A percentile compares a stretch with the other conserved stretches of the same genome.
Conservation (phyloP, 2,329 filamentous ascomycete genomes). For the Cladosporium sp. region DNA sequence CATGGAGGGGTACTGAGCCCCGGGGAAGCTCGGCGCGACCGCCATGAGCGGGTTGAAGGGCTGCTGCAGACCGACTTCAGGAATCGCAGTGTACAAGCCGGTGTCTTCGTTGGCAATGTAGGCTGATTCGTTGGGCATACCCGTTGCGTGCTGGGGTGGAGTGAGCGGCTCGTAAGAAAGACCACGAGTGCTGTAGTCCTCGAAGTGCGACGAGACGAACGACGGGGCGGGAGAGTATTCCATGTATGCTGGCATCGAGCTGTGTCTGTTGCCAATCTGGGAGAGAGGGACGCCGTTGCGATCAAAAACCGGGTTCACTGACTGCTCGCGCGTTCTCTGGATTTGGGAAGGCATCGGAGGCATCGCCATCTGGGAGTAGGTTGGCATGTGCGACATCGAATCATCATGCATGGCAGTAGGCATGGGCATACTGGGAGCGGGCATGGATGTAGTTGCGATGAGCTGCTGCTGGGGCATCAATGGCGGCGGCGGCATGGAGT, state of each 20-base stretch:
- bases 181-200: conserved; percentile 94
- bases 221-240: conserved; percentile 98
- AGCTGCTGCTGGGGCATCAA: conserved; percentile 62
- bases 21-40: conserved; percentile 76
- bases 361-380: conserved; percentile 70
- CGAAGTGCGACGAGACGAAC: conserved; percentile 96
- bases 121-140: conserved; percentile 78
- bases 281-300: conserved; percentile 81
- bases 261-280: conserved; percentile 82
- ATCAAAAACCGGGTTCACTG: conserved; percentile 73
- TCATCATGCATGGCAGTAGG: conserved; percentile 54
- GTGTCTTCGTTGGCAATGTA: conserved; percentile 99
- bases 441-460: conserved; percentile 26
- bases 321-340: conserved; percentile 78
- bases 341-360: conserved; percentile 63
- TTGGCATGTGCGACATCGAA: conserved; percentile 52
- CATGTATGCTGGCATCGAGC: conserved; percentile 97
- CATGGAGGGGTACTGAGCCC: conserved; percentile 69
- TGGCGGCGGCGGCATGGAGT: conserved; percentile 86
- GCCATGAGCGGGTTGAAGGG: conserved; percentile 85
- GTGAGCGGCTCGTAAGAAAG: conserved; percentile 96
- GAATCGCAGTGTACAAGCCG: conserved; percentile 88
- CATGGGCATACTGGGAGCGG: conserved; percentile 24
- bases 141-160: conserved; percentile 83
- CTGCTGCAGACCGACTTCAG: conserved; percentile 72